Percentiles rank a stretch among this genome's conserved stretches.
These are phyloP conservation scores for Penicillium goetzii DNA, from an alignment of 495 filamentous ascomycete species.

Conservation along the genomic window DNA sequence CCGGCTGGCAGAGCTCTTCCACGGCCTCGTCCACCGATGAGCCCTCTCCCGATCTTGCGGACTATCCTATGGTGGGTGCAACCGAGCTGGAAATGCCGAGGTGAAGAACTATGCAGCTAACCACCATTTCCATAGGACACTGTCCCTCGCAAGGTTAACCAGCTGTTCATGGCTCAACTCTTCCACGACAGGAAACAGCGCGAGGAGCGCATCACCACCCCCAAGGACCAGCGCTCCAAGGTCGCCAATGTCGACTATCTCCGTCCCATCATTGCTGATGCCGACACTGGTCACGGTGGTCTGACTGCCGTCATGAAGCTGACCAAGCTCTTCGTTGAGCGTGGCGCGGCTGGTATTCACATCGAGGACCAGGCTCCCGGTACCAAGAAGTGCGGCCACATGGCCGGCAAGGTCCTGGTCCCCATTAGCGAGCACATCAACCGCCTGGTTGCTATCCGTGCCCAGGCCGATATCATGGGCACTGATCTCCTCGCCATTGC, in stretches of 20 bases:
- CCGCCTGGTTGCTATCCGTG: slow-evolving; percentile 92
- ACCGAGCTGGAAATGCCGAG: neutral
- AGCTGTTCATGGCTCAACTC: slow-evolving; percentile 96
- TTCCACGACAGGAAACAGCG: slow-evolving; percentile 99
- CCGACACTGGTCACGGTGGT: slow-evolving; percentile 96
- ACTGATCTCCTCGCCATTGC: slow-evolving; percentile 87
- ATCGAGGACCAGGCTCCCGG: slow-evolving; percentile 98
- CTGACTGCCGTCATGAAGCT: slow-evolving; percentile 99
- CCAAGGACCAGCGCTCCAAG: slow-evolving; percentile 70
- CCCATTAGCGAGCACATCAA: slow-evolving; percentile 99
- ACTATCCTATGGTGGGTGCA: slow-evolving; percentile 87
- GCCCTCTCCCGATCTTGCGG: slow-evolving; percentile 95
- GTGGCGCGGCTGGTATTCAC: slow-evolving; percentile 95
- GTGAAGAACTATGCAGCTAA: neutral
- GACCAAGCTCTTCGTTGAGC: slow-evolving; percentile 96
- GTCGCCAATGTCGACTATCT: slow-evolving; percentile 91
- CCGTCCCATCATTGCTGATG: slow-evolving; percentile 94
- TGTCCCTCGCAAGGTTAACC: slow-evolving; percentile 95
- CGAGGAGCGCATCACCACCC: slow-evolving; percentile 84
- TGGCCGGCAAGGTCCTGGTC: slow-evolving; percentile 98
- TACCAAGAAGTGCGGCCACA: slow-evolving; percentile 99
- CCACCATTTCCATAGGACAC: slow-evolving; percentile 68
- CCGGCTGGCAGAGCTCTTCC: slow-evolving; percentile 97
- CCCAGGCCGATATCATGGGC: slow-evolving; percentile 98
- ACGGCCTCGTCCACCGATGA: slow-evolving; percentile 94